Percentiles rank a stretch among this genome's conserved stretches.
These are phyloP conservation scores for Eutypa lata DNA, from an alignment of 2,329 filamentous ascomycete genomes.

Conservation along the genomic window DNA sequence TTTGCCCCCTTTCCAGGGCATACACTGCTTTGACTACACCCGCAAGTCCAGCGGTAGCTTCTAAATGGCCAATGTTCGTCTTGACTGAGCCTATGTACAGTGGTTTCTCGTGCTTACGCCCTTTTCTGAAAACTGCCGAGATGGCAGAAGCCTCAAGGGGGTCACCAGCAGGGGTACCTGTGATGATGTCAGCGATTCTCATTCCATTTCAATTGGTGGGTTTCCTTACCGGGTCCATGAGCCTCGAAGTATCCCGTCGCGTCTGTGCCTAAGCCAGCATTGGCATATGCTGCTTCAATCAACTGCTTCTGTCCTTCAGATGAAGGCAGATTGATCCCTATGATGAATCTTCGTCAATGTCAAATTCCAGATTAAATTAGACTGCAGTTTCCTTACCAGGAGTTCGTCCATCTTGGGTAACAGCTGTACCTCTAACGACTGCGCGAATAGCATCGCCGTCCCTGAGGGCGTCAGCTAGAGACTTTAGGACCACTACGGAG, in stretches of 20 bases:
- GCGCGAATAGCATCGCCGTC: conserved; percentile 31
- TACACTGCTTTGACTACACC: conserved; percentile 24
- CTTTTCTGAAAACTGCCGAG: conserved; percentile 23
- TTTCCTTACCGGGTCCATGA: conserved; percentile 6
- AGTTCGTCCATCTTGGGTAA: conserved; percentile 4
- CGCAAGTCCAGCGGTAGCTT: conserved; percentile 24
- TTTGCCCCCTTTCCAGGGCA: conserved; percentile 23
- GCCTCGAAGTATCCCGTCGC: conserved; percentile 8
- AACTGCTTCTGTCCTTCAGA: conserved; percentile 1
- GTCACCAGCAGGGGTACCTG: conserved; percentile 35
- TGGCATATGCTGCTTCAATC: conserved; percentile 1
- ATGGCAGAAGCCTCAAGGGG: conserved; percentile 38
- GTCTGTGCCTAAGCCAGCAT: conserved; percentile 2
- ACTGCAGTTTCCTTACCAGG: too few species aligned
- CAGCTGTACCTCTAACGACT: conserved; percentile 20
- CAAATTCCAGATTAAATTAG: too few species aligned
- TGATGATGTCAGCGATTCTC: too few species aligned
- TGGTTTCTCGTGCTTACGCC: conserved; percentile 15
- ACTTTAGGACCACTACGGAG: conserved; percentile 46
- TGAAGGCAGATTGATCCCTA: conserved; percentile 2
- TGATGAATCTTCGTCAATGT: too few species aligned
- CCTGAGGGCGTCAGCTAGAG: conserved; percentile 39
- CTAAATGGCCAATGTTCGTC: conserved; percentile 26
- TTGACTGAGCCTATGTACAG: conserved; percentile 26
- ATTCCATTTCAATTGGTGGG: too few species aligned